These are phyloP conservation scores for Phytophthora europaea DNA, from an alignment of 352 stramenopile species.

Conservation along the genomic window DNA sequence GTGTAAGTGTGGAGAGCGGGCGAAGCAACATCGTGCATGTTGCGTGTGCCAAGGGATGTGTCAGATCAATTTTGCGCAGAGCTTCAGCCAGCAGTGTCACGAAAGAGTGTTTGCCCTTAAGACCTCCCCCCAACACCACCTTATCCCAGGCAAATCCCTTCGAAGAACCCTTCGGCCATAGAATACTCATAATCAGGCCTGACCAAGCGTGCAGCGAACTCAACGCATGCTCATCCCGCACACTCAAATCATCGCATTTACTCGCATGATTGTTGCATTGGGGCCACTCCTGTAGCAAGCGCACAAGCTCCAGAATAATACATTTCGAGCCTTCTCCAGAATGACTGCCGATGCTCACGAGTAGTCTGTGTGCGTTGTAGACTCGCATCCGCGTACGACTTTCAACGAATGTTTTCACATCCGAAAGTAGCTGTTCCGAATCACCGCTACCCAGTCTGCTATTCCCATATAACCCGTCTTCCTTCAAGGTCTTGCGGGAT, in stretches of 20 bases:
- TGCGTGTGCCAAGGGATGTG: slow-evolving; percentile 78
- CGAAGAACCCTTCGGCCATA: slow-evolving; percentile 83
- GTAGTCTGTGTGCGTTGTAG: slow-evolving; percentile 70
- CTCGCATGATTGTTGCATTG: slow-evolving; percentile 13
- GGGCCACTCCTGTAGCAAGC: slow-evolving; percentile 78
- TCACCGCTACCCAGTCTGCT: slow-evolving; percentile 36
- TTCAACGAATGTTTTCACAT: slow-evolving; percentile 54
- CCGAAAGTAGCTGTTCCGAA: slow-evolving; percentile 43
- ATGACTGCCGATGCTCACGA: slow-evolving; percentile 75
- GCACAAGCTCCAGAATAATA: slow-evolving; percentile 80
- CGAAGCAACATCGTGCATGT: slow-evolving; percentile 85
- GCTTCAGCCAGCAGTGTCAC: slow-evolving; percentile 82
- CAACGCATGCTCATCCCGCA: slow-evolving; percentile 77
- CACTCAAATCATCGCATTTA: slow-evolving; percentile 40
- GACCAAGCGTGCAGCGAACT: slow-evolving; percentile 88
- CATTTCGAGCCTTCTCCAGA: slow-evolving; percentile 81
- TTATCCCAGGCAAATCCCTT: slow-evolving; percentile 89
- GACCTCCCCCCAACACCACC: slow-evolving; percentile 68
- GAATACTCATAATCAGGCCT: slow-evolving; percentile 88
- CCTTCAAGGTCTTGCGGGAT: slow-evolving; percentile 60
- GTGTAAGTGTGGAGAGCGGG: slow-evolving; percentile 82
- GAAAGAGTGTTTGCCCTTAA: slow-evolving; percentile 83
- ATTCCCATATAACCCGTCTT: slow-evolving; percentile 60
- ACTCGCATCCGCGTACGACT: slow-evolving; percentile 62
- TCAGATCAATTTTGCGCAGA: slow-evolving; percentile 79